Percentiles rank a stretch among this genome's conserved stretches.
Evolutionary conservation across 163 green algal genomes (phyloP).

Genomic region (Volvox carteri): DNA sequence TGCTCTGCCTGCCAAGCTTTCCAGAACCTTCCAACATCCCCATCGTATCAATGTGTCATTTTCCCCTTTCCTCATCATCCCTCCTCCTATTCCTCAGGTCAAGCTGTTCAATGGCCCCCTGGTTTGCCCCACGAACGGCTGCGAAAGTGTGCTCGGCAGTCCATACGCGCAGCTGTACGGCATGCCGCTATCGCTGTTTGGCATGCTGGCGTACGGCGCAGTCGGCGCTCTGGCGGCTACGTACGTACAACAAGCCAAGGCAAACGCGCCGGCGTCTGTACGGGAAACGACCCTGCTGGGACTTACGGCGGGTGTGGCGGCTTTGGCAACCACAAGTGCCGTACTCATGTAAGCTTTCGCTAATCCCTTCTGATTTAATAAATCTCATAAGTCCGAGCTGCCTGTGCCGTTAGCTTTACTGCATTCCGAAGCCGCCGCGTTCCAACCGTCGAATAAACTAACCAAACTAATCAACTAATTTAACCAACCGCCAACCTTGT

Average conservation of each 20-base stretch:
- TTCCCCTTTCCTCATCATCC: neutral
- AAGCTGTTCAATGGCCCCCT: conserved; percentile 81
- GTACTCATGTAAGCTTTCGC: conserved; percentile 76
- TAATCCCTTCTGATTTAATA: no score
- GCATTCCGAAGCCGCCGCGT: no score
- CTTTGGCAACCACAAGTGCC: conserved; percentile 71
- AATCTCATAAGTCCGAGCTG: no score
- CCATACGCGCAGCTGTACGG: conserved; percentile 85
- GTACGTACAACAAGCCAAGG: conserved; percentile 9
- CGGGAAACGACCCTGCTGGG: neutral
- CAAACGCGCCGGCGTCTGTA: neutral
- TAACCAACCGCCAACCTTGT: no score
- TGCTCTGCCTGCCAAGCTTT: no score
- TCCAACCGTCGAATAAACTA: no score
- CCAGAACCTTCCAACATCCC: no score
- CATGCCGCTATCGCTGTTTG: conserved; percentile 80
- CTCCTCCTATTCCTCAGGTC: conserved; percentile 46
- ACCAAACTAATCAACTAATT: no score
- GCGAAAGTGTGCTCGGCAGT: conserved; percentile 84
- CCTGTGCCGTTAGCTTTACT: no score
- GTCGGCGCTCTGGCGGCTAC: conserved; percentile 68
- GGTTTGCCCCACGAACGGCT: conserved; percentile 84
- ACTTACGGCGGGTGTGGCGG: conserved; percentile 64
- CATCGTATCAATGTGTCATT: no score
- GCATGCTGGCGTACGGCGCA: conserved; percentile 76